A percentile compares a stretch with the other conserved stretches of the same genome.
phyloP scores from a whole-genome alignment of 345 rosid species.

The Acer negundo region DNA sequence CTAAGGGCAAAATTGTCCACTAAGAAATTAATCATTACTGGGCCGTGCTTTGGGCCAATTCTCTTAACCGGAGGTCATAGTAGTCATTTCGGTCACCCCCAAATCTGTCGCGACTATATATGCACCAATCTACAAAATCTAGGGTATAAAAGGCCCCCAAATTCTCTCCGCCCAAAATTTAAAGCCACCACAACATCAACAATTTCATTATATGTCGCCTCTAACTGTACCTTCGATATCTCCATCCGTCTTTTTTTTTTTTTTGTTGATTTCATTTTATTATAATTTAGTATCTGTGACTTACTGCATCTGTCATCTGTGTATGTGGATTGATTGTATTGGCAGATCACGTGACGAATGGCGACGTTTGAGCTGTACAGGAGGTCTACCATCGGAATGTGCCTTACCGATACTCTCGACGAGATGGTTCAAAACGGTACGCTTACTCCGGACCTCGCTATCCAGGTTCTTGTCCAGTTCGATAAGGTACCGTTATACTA shows the following conservation, averaged over 20 bases:
- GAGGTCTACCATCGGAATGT: slow-evolving; percentile 96
- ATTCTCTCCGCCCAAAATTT: slow-evolving; percentile 56
- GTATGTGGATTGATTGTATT: not conserved
- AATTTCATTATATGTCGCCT: slow-evolving; percentile 27
- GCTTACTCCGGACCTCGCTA: slow-evolving; percentile 90
- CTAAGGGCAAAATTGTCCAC: no score
- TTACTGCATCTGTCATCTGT: no score
- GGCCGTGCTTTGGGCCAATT: no score
- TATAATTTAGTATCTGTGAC: not conserved
- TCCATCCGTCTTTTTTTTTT: not conserved
- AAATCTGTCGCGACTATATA: slow-evolving; percentile 58
- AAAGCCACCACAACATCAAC: slow-evolving; percentile 12
- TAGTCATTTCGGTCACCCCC: slow-evolving; percentile 21
- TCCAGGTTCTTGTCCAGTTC: slow-evolving; percentile 95
- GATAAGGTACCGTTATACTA: slow-evolving; percentile 63
- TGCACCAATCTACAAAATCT: slow-evolving; percentile 59
- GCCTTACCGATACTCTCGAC: slow-evolving; percentile 90
- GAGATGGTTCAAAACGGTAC: slow-evolving; percentile 95
- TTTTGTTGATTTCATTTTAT: not conserved
- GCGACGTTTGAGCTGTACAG: slow-evolving; percentile 97
- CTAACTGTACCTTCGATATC: slow-evolving; percentile 29
- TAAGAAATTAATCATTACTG: no score
- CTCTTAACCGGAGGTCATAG: slow-evolving; percentile 23
- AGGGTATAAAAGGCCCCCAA: slow-evolving; percentile 80
- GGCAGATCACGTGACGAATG: slow-evolving; percentile 50